Evolutionary conservation across 2,329 filamentous ascomycete species (phyloP).

Genomic region (Beauveria varroae): DNA sequence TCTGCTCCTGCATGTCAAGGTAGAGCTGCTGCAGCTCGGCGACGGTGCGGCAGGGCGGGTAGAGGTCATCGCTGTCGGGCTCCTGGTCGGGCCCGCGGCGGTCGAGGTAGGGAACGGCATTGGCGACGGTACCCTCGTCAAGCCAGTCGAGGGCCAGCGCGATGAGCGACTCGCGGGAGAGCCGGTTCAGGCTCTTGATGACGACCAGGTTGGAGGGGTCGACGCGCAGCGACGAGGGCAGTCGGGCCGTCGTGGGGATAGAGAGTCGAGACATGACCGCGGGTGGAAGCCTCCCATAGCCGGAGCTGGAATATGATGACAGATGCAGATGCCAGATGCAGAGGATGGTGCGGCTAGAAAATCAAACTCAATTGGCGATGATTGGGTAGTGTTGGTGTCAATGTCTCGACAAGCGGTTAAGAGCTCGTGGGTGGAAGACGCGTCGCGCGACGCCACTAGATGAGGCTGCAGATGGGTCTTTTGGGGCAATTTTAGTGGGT

Average conservation of each 20-base stretch:
- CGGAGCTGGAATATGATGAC: neutral
- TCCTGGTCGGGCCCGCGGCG: constrained; percentile 34
- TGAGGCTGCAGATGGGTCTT: neutral
- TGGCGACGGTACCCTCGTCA: constrained; percentile 53
- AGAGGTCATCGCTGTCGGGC: constrained; percentile 57
- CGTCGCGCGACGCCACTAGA: neutral
- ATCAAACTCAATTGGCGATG: neutral
- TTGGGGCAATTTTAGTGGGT: neutral
- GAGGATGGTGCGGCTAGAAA: neutral
- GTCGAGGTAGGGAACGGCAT: constrained; percentile 35
- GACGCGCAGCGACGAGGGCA: constrained; percentile 64
- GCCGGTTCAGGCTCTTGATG: constrained; percentile 57
- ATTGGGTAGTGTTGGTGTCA: neutral
- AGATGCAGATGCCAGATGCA: neutral
- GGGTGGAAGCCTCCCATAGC: neutral
- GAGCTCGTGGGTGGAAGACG: neutral
- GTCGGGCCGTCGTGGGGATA: constrained; percentile 62
- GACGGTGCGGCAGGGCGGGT: constrained; percentile 58
- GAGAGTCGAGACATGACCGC: constrained; percentile 47
- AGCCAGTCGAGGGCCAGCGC: constrained; percentile 73
- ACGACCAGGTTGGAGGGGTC: constrained; percentile 57
- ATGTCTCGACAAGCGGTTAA: neutral
- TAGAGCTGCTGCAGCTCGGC: constrained; percentile 62
- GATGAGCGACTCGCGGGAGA: constrained; percentile 66
- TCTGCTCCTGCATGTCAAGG: constrained; percentile 48